phyloP scores from a whole-genome alignment of 768 basidiomycete species.

The Tylopilus sp. region DNA sequence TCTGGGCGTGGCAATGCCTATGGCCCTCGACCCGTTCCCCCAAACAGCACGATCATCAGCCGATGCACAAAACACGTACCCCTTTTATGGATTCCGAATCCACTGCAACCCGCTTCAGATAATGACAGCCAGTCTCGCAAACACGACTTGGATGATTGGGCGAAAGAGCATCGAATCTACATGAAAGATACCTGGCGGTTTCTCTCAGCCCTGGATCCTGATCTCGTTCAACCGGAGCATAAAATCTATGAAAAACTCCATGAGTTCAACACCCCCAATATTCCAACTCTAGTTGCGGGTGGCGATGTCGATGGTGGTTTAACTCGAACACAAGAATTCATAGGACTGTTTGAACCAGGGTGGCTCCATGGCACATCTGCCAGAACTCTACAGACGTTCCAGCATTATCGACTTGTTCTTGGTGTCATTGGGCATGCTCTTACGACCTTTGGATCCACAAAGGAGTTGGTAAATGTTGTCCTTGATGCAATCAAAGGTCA shows the following conservation, averaged over 20 bases:
- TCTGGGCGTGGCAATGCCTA: not conserved
- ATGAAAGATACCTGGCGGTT: slow-evolving; percentile 8
- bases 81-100: not conserved
- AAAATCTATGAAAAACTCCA: not conserved
- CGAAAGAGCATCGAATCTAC: not conserved
- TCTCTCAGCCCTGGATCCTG: not conserved
- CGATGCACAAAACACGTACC: not conserved
- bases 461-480: not conserved
- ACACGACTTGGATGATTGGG: not conserved
- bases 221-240: not conserved
- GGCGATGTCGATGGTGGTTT: not conserved
- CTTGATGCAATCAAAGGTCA: not conserved
- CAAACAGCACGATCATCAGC: not conserved
- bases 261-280: not conserved
- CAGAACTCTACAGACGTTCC: too few relatives aligned
- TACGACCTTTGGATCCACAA: not conserved
- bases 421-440: not conserved
- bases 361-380: not conserved
- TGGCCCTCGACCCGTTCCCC: not conserved
- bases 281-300: not conserved
- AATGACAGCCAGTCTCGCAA: not conserved
- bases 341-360: too few relatives aligned
- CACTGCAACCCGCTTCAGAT: not conserved
- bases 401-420: not conserved
- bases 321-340: not conserved